Conservation (phyloP, 1,284 basidiomycete genomes). For the Ganoderma lingzhi region DNA sequence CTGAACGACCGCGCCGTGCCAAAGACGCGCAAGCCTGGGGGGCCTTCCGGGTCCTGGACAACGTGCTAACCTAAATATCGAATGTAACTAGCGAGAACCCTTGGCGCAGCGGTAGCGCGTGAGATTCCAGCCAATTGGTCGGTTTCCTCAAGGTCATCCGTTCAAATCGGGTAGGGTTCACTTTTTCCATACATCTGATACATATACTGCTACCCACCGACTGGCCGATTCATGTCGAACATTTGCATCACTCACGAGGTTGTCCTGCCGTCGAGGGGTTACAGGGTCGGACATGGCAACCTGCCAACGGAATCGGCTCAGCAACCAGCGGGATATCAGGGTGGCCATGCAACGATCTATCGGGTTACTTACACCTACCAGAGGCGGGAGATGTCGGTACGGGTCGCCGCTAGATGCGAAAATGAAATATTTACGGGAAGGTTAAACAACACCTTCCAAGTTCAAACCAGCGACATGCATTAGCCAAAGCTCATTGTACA, state of each 20-base stretch:
- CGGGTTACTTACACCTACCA: too few species aligned
- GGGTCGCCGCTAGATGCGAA: not conserved
- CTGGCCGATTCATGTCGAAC: too few species aligned
- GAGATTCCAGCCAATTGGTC: slow-evolving; percentile 10
- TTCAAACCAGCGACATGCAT: not conserved
- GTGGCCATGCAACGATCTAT: not conserved
- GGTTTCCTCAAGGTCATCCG: slow-evolving; percentile 19
- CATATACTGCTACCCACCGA: too few species aligned
- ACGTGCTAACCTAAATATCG: too few species aligned
- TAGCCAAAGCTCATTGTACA: not conserved
- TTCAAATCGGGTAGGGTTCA: slow-evolving; percentile 23
- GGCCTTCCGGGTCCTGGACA: too few species aligned
- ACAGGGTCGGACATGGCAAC: too few species aligned
- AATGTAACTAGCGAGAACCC: not conserved
- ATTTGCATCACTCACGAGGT: too few species aligned
- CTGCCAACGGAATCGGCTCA: too few species aligned
- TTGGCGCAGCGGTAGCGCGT: slow-evolving; percentile 21
- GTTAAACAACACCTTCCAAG: not conserved
- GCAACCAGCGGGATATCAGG: not conserved
- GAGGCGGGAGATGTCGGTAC: not conserved
- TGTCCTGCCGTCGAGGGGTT: too few species aligned
- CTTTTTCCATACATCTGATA: not conserved
- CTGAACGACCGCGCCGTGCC: too few species aligned
- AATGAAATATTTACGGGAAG: not conserved
- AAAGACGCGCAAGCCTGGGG: too few species aligned